Evolutionary conservation across 2,329 filamentous ascomycete genomes (phyloP), one percentile per base, ranked within the genome.

Genomic region (Sphaerostilbella broomeana): DNA sequence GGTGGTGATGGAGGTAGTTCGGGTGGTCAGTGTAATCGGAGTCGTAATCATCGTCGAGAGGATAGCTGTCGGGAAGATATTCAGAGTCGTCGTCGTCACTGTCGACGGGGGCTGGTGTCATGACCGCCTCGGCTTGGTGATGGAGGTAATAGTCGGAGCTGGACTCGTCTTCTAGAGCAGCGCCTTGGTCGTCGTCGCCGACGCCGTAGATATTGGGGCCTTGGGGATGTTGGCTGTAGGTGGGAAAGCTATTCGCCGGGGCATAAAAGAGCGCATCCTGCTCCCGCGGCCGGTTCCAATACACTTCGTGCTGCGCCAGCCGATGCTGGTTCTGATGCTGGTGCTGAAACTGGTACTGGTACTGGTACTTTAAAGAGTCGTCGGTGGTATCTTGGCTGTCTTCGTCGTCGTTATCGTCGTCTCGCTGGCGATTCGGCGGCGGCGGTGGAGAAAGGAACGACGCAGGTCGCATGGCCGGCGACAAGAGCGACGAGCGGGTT

Each of bases 391-490:
- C 20, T 20, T 10, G 15, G 18, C 29, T 29, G 29, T 27, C 35
- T 18, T 28, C 15, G 17, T 38, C 36, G 36, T 18, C 15, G 18
- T 30, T 19, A 27, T 28, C 27, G 10, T 36, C 27, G 34, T 43
- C 29, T 26, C 31, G 31, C 33, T 34, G 41, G 31, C 35, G 35
- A 27, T 40, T 40, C 27, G 36, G 36, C 38, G 42, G 36, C 26
- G 39, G 30, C 27, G 36, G 36, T 36, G 42, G 36, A 22, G 39
- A 32, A 12, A 25, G 26, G 19, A 44, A 34, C 6, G 35, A 27
- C 22, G 20, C 38, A 24, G 42, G 31, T 44, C 40, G 47, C 49
- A 51, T 51, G 47, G 42, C 46, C 43, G 38, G 31, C 42, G 26
- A 31, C 42, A 25, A 27, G 24, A 8, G 12, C 30, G 32, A 17